phyloP scores from a whole-genome alignment of 163 green algal genomes.

The Trebouxia gelatinosa region DNA sequence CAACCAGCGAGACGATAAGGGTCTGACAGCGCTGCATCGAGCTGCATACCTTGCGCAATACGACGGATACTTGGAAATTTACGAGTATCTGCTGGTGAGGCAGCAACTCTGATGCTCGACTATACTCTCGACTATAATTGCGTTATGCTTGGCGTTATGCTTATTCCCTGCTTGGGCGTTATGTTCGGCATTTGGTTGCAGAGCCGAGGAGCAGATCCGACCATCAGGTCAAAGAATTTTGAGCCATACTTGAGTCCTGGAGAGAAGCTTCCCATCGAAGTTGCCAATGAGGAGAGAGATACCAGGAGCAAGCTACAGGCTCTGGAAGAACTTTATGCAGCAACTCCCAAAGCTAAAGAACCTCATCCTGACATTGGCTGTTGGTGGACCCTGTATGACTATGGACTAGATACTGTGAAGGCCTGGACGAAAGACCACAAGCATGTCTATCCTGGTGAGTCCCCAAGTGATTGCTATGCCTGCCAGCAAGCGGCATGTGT shows the following conservation, averaged over 20 bases:
- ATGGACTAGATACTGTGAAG: constrained; percentile 77
- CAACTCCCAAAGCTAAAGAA: constrained; percentile 54
- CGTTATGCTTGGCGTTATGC: too few relatives aligned
- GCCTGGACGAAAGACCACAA: constrained; percentile 73
- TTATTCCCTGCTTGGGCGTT: neutral
- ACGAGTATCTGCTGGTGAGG: constrained; percentile 90
- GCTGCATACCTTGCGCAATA: constrained; percentile 88
- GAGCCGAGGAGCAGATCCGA: constrained; percentile 85
- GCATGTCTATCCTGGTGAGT: constrained; percentile 74
- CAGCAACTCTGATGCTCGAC: too few relatives aligned
- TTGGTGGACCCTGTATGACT: constrained; percentile 96
- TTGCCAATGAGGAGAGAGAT: constrained; percentile 44
- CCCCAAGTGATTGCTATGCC: too few relatives aligned
- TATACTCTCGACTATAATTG: too few relatives aligned
- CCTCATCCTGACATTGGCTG: constrained; percentile 84
- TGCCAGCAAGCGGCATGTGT: too few relatives aligned
- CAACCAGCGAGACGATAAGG: constrained; percentile 88
- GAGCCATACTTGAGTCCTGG: constrained; percentile 91
- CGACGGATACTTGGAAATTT: constrained; percentile 92
- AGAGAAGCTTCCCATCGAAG: constrained; percentile 71
- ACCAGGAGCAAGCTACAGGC: constrained; percentile 45
- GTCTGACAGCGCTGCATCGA: constrained; percentile 89
- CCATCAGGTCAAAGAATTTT: constrained; percentile 71
- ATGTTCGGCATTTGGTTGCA: constrained; percentile 32
- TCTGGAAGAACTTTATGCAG: constrained; percentile 72